Evolutionary conservation across 441 rosid species (phyloP), one percentile per base, ranked within the genome.

Genomic region (Gossypium davidsonii): DNA sequence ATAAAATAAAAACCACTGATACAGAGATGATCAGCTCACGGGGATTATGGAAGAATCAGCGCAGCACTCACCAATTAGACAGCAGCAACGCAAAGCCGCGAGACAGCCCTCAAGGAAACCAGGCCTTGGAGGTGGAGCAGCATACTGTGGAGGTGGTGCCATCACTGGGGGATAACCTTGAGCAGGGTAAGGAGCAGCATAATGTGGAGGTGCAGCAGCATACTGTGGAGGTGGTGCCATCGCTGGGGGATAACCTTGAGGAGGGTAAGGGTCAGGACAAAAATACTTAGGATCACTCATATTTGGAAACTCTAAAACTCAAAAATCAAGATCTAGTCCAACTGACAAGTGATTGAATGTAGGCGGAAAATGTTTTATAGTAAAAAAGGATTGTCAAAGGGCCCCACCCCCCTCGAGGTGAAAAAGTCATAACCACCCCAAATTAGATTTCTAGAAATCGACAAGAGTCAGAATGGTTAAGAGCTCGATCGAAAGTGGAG

Each of bases 21-120:
- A 26, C n/a, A 28, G 34, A 28, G 0, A 28, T 28, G 34, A 57
- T 76, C 69, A 86, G 78, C 75, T 3, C 9, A 80, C 2, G 57
- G 83, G 76, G 68, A 88, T n/a, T 75, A 85, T 73, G 75, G 92
- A 83, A 3, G 92, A 92, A 62, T 87, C 96, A 26, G 82, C 79
- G 85, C 89, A 85, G n/a, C 89, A 85, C 74, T 83, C 87, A 9
- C 83, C 89, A 51, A 83, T 48, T 15, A 85, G 81, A 80, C 81
- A 85, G 77, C 89, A 85, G 79, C 89, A 85, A 72, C 87, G 83
- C 46, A 85, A 70, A 15, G 85, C 89, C 3, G 86, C 88, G 49
- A 87, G 85, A 81, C 91, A 88, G 81, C 93, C 90, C 78, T 87
- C 85, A 46, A 90, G 93, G 46, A 88, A 90, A 60, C 96, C 88